Evolutionary conservation across 1,284 basidiomycete species (phyloP), one percentile per base, ranked within the genome.

Genomic region (Salmacisia buchloeana): DNA sequence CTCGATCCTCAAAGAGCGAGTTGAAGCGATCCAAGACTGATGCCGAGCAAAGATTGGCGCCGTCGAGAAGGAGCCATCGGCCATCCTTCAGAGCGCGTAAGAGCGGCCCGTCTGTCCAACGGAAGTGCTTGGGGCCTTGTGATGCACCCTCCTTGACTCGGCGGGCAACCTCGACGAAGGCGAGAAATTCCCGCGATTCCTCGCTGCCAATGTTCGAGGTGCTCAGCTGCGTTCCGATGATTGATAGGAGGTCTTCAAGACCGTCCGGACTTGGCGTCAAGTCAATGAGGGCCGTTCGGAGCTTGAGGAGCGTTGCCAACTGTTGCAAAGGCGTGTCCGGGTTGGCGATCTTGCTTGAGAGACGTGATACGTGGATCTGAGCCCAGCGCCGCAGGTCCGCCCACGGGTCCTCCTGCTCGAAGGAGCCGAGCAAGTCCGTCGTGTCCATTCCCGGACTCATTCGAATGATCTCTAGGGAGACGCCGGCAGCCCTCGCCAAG

Each of bases 11-110:
- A 78, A 96, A 97, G 10, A 99, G 86, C 36, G 93, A 94, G 80
- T 99, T 99, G 49, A 99, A 86, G 27, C 96, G 87, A 83, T 99
- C 96, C 29, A 99, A 86, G 3, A 99, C 94, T 2, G 94, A 94
- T 2, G 96, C 88, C 66, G 86, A 93, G 82, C 96, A 99, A 13
- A 94, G 84, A 78, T 99, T 99, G 59, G 96, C 94, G 66, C 89
- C 89, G 69, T 97, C 92, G 61, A 99, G 85, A 49, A 97, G 83
- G 58, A 97, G 83, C 94, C 96, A 97, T 69, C 88, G 84, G 0
- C 97, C 96, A 25, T 84, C 82, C 77, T 88, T 89, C 83, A 98
- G 86, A 0, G 96, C 93, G 49, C 84, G 85, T 31, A 97, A 84
- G 21, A 99, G 84, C n/a, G 93, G 91, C 0, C 96, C 96, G 77